Conservation (phyloP, 2,329 filamentous ascomycete species). For the Aspergillus neotritici region DNA sequence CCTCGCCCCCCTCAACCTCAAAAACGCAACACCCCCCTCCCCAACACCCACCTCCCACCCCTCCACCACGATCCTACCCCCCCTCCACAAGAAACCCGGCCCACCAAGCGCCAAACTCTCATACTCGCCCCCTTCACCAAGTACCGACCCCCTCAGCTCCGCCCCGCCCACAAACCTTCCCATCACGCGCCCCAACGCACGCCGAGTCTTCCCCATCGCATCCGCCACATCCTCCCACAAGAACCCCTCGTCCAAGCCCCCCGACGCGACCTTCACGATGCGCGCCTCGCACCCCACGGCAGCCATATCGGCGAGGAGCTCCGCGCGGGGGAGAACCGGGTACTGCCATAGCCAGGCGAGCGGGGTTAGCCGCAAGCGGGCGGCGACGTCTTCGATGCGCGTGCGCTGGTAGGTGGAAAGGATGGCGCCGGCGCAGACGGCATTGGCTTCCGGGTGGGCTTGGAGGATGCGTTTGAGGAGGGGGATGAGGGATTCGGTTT, state of each 20-base stretch:
- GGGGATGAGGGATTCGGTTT: conserved; percentile 80
- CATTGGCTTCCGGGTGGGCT: conserved; percentile 73
- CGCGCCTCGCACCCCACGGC: conserved; percentile 73
- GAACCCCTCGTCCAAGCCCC: conserved; percentile 73
- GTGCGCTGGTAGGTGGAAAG: conserved; percentile 94
- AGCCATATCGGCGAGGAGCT: conserved; percentile 75
- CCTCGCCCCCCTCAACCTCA: conserved; percentile 56
- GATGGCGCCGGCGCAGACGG: conserved; percentile 85
- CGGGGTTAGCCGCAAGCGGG: conserved; percentile 74
- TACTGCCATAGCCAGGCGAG: conserved; percentile 92
- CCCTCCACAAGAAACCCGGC: conserved; percentile 65
- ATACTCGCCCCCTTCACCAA: conserved; percentile 94
- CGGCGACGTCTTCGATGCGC: conserved; percentile 83
- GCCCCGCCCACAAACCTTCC: conserved; percentile 54
- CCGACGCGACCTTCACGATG: conserved; percentile 91
- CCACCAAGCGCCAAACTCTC: conserved; percentile 87
- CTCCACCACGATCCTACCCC: conserved; percentile 56
- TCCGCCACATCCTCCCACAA: conserved; percentile 73
- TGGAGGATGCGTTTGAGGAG: conserved; percentile 63
- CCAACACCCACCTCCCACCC: conserved; percentile 54
- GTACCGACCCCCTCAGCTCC: conserved; percentile 60
- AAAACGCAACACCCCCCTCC: conserved; percentile 71
- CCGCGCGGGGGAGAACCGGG: conserved; percentile 58
- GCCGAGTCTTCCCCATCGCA: conserved; percentile 41
- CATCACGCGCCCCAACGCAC: conserved; percentile 45